phyloP scores from a whole-genome alignment of 2,329 filamentous ascomycete genomes.

The Truncatella angustata region DNA sequence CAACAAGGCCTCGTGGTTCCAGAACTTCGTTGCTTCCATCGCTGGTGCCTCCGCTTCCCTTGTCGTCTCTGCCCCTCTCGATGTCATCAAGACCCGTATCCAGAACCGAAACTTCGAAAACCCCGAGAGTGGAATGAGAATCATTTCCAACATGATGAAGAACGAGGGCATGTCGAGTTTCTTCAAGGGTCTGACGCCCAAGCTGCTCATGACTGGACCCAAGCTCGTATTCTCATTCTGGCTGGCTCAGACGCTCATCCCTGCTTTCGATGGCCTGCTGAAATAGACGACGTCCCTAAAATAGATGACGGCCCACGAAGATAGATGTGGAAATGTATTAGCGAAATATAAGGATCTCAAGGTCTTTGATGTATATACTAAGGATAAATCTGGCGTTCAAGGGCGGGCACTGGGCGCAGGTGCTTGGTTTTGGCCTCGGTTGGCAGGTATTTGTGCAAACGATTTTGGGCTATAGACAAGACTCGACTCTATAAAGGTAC shows the following conservation, averaged over 20 bases:
- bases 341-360: neutral
- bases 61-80: constrained; percentile 89
- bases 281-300: constrained; percentile 34
- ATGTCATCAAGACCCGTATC: constrained; percentile 97
- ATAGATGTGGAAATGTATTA: neutral
- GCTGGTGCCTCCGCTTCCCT: constrained; percentile 94
- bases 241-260: constrained; percentile 97
- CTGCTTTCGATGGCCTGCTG: constrained; percentile 68
- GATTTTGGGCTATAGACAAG: constrained; percentile 10
- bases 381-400: constrained; percentile 12
- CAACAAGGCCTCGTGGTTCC: constrained; percentile 89
- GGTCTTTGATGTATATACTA: constrained; percentile 9
- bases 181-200: constrained; percentile 97
- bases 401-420: constrained; percentile 1
- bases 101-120: constrained; percentile 99
- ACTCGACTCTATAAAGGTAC: constrained; percentile 11
- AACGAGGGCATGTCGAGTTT: constrained; percentile 84
- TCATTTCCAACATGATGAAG: constrained; percentile 88
- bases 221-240: constrained; percentile 99
- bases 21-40: constrained; percentile 97
- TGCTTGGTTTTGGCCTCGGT: neutral
- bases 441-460: neutral
- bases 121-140: constrained; percentile 89
- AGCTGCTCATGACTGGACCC: constrained; percentile 98
- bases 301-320: constrained; percentile 23